A percentile compares a stretch with the other conserved stretches of the same genome.
Conservation (phyloP, 2,329 filamentous ascomycete genomes). For the Fusarium vanettenii region DNA sequence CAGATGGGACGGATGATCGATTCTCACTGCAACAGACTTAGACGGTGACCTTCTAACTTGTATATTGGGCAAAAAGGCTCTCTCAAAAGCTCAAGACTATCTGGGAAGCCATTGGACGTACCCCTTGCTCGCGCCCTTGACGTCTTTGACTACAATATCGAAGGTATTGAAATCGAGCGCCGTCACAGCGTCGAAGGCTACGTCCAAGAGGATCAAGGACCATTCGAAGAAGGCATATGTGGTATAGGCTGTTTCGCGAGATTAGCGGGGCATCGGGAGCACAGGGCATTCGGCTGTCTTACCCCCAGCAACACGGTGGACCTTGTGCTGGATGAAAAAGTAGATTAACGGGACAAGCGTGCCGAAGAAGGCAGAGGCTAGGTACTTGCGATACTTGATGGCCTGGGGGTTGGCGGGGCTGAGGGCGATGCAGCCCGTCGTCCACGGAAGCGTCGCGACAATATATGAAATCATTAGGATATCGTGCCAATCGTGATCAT, state of each 20-base stretch:
- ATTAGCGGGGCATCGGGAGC: constrained; percentile 23
- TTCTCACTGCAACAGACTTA: constrained; percentile 62
- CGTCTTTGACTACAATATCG: constrained; percentile 88
- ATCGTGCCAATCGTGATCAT: constrained; percentile 98
- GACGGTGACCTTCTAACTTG: constrained; percentile 47
- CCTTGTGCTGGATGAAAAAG: constrained; percentile 99
- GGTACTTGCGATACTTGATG: constrained; percentile 87
- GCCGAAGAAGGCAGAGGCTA: constrained; percentile 88
- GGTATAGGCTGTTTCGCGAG: constrained; percentile 79
- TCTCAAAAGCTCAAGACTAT: constrained; percentile 63
- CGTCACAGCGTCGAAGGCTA: constrained; percentile 95
- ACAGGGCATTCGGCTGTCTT: constrained; percentile 48
- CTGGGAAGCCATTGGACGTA: constrained; percentile 97
- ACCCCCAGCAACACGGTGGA: constrained; percentile 95
- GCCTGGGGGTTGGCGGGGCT: constrained; percentile 87
- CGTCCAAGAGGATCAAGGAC: constrained; percentile 93
- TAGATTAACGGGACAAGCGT: constrained; percentile 92
- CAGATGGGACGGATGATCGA: constrained; percentile 58
- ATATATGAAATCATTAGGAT: constrained; percentile 99
- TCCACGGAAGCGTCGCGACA: constrained; percentile 95
- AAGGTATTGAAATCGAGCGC: constrained; percentile 90
- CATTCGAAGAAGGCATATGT: constrained; percentile 99
- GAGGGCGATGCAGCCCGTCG: constrained; percentile 85
- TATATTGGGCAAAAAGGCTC: constrained; percentile 46
- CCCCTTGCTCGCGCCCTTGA: constrained; percentile 94